Evolutionary conservation across 1,139 yeast species (phyloP).

Genomic region (Lodderomyces margitis): DNA sequence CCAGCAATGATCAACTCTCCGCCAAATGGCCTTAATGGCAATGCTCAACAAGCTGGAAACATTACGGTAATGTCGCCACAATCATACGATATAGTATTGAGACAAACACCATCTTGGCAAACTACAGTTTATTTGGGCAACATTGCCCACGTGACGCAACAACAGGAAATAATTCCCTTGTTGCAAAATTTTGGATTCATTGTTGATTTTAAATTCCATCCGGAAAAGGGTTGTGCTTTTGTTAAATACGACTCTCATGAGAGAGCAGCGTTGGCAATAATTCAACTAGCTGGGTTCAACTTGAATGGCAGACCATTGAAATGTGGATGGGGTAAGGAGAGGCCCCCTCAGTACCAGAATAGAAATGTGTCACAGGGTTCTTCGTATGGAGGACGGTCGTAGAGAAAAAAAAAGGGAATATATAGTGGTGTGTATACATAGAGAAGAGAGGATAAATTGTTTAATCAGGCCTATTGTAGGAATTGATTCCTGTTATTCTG

Average conservation of each 20-base stretch:
- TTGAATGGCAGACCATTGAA: conserved; percentile 77
- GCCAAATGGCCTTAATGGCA: conserved; percentile 8
- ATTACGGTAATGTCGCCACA: conserved; percentile 47
- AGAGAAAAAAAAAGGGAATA: no score
- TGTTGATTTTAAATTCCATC: conserved; percentile 76
- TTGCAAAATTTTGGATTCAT: conserved; percentile 79
- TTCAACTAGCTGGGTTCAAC: conserved; percentile 71
- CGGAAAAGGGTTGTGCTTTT: conserved; percentile 83
- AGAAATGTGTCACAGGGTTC: no score
- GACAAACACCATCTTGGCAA: conserved; percentile 81
- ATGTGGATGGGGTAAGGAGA: conserved; percentile 86
- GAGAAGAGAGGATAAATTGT: no score
- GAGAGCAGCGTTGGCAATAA: conserved; percentile 84
- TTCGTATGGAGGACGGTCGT: background rate
- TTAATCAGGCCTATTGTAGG: no score
- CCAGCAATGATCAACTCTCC: conserved; percentile 7
- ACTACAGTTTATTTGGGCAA: conserved; percentile 90
- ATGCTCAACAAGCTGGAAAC: conserved; percentile 9
- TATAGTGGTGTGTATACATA: no score
- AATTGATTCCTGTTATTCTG: no score
- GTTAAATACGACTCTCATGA: conserved; percentile 86
- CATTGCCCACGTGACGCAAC: conserved; percentile 72
- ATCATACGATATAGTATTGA: conserved; percentile 64
- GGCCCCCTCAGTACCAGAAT: conserved; percentile 37
- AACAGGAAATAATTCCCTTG: conserved; percentile 71